Base-by-base conservation (phyloP, 148 eudicot genomes). In the Talinum fruticosum region DNA sequence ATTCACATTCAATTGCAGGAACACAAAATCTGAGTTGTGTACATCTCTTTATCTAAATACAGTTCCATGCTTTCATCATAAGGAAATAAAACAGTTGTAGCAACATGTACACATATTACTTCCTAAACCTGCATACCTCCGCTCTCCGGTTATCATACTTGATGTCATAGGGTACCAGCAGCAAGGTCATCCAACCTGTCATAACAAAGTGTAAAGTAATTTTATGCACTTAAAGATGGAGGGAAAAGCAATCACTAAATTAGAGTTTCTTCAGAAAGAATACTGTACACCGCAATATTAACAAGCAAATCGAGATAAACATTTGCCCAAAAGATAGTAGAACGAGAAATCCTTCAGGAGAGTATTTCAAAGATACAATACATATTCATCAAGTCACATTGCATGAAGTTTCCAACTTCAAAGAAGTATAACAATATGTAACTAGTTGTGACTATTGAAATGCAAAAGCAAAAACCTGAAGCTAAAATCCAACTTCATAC, bases 101-200 rank as follows among this genome's bases (percentile, higher is more conserved):
- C 24, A 45, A 74, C 65, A 71, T 2, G 19, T 24, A 53, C 6
- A 24, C 14, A 37, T 38, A 53, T 64, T 38, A 41, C 5, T 65
- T 10, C 15, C 26, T 57, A 62, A 34, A 10, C 26, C 5, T 24
- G 35, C 33, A 64, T 86, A 95, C 99, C 92, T 96, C 80, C 91
- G 87, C 69, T 96, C 99, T 73, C 97, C 97, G 47, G 89, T 85
- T 78, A 84, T 72, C 82, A 85, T 86, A 86, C 85, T 93, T 62
- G 97, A 96, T 77, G 89, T 76, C 99, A 96, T 96, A 79, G 68
- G 79, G 81, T 38, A 72, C 74, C 74, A 78, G 73, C 76, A 66
- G 81, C 83, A 90, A 83, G 91, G 81, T 80, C 90, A 91, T 90
- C 88, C 89, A 92, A 90, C 64, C 79, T 81, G 80, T 66, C 75